These are phyloP conservation scores for Fusarium metavorans DNA, from an alignment of 2,329 filamentous ascomycete species.

Conservation along the genomic window DNA sequence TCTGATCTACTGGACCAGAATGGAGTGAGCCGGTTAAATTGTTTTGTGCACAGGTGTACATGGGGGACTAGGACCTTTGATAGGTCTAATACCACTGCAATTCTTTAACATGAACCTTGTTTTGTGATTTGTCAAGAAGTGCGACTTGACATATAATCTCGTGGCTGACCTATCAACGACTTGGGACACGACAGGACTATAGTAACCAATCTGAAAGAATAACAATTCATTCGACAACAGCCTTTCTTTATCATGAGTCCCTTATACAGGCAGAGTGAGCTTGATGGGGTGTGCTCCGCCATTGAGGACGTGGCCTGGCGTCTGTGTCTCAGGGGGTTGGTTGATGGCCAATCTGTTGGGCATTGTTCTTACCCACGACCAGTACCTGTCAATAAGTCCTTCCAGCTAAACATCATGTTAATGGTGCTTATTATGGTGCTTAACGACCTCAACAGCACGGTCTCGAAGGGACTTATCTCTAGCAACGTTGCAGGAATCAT, in stretches of 20 bases:
- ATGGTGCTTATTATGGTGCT: conserved; percentile 43
- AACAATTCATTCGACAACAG: too few relatives aligned
- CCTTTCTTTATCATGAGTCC: too few relatives aligned
- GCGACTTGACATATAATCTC: background rate
- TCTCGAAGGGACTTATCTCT: background rate
- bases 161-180: background rate
- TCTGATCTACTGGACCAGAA: background rate
- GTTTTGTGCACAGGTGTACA: background rate
- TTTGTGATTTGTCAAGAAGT: background rate
- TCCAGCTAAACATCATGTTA: conserved; percentile 18
- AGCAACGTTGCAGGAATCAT: background rate
- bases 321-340: conserved; percentile 40
- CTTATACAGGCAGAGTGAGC: background rate
- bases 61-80: background rate
- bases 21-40: background rate
- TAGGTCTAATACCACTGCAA: background rate
- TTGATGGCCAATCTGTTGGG: conserved; percentile 45
- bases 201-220: too few relatives aligned
- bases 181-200: too few relatives aligned
- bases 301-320: conserved; percentile 16
- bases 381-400: conserved; percentile 8
- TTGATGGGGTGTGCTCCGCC: conserved; percentile 14
- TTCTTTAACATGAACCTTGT: background rate
- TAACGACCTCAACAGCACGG: conserved; percentile 23
- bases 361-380: conserved; percentile 37